phyloP scores from a whole-genome alignment of 1,284 basidiomycete species.

The Wallemia ichthyophaga region DNA sequence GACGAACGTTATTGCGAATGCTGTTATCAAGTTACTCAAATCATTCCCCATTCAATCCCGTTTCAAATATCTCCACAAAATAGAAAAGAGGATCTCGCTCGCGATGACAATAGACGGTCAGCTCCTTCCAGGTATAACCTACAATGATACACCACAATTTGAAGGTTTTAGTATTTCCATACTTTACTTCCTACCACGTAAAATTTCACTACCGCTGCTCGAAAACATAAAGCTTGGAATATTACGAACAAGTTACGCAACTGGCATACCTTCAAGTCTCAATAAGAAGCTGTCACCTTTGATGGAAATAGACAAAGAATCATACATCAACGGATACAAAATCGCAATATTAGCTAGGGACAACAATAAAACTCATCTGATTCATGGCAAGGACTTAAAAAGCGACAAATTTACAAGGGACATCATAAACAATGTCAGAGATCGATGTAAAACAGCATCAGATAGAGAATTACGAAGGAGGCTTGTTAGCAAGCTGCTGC shows the following conservation, averaged over 20 bases:
- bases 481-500: neutral
- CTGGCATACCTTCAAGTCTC: neutral
- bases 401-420: neutral
- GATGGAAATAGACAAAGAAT: neutral
- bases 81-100: neutral
- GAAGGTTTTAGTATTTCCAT: neutral
- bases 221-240: neutral
- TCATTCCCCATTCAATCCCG: neutral
- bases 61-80: neutral
- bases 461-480: neutral
- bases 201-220: neutral
- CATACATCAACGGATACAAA: neutral
- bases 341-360: neutral
- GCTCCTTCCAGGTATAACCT: neutral
- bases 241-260: neutral
- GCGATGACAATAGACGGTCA: neutral
- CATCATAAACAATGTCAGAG: neutral
- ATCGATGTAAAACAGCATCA: neutral
- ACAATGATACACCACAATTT: neutral
- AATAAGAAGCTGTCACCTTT: neutral
- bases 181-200: neutral
- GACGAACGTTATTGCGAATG: neutral
- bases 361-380: neutral
- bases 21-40: neutral
- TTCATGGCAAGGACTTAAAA: neutral